These are phyloP conservation scores for Gentiana dahurica DNA, from an alignment of 257 asterid genomes.

Conservation along the genomic window DNA sequence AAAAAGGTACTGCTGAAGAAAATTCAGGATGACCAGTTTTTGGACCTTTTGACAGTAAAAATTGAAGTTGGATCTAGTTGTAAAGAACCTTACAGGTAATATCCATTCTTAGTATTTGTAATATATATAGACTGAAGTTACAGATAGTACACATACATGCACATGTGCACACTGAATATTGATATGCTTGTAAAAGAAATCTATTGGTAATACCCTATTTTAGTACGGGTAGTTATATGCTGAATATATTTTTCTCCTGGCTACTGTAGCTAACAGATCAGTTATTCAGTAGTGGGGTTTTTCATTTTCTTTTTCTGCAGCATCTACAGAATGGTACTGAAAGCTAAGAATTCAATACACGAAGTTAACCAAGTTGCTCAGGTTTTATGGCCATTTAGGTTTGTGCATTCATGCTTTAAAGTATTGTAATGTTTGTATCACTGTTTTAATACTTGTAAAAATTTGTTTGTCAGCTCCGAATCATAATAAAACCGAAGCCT, in stretches of 20 bases:
- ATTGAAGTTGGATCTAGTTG: constrained; percentile 69
- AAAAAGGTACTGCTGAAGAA: constrained; percentile 58
- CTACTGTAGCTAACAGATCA: no score
- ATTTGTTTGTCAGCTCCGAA: constrained; percentile 61
- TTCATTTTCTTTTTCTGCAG: constrained; percentile 17
- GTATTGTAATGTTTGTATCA: constrained; percentile 3
- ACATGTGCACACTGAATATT: no score
- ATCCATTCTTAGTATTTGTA: neutral
- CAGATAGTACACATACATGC: no score
- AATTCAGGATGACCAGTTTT: constrained; percentile 79
- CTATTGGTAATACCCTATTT: no score
- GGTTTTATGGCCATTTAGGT: constrained; percentile 33
- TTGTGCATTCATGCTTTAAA: constrained; percentile 5
- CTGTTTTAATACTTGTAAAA: constrained; percentile 6
- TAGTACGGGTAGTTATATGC: no score
- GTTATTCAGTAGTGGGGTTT: neutral
- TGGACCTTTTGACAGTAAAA: constrained; percentile 67
- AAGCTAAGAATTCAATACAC: constrained; percentile 27
- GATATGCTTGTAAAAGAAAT: no score
- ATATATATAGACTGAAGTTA: no score
- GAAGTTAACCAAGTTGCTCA: constrained; percentile 86
- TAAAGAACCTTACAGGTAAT: constrained; percentile 87
- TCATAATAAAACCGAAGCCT: constrained; percentile 74
- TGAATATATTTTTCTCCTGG: no score
- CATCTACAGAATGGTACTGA: constrained; percentile 28